Conservation (phyloP, 352 stramenopile species). For the Bremia lactucae region DNA sequence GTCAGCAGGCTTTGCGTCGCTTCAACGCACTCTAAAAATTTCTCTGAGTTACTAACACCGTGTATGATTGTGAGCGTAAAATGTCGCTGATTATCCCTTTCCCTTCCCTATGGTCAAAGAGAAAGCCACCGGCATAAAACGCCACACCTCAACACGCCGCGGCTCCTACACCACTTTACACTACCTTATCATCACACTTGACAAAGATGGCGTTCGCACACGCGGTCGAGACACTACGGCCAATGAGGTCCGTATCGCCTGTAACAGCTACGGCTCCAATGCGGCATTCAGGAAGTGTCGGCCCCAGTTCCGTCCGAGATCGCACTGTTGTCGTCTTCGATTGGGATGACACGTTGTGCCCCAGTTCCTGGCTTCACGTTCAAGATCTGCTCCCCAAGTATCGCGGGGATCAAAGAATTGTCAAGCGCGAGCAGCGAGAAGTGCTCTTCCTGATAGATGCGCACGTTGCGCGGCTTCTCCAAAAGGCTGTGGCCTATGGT, state of each 20-base stretch:
- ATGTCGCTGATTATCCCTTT: constrained; percentile 16
- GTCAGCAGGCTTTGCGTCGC: constrained; percentile 6
- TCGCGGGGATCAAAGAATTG: constrained; percentile 55
- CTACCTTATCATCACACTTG: neutral
- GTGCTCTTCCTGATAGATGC: constrained; percentile 48
- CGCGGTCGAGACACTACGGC: constrained; percentile 37
- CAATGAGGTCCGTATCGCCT: constrained; percentile 13
- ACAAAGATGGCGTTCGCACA: constrained; percentile 30
- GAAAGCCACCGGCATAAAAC: constrained; percentile 11
- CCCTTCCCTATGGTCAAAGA: constrained; percentile 11
- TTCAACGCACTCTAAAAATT: constrained; percentile 9
- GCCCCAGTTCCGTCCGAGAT: constrained; percentile 33
- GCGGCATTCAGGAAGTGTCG: constrained; percentile 1
- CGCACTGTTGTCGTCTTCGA: constrained; percentile 82
- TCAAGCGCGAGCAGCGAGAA: constrained; percentile 43
- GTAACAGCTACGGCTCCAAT: constrained; percentile 9
- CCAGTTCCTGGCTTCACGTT: constrained; percentile 73
- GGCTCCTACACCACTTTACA: constrained; percentile 1
- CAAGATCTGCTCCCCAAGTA: constrained; percentile 75
- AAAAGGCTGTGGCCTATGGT: constrained; percentile 64
- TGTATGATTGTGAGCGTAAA: constrained; percentile 19
- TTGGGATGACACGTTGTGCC: constrained; percentile 85
- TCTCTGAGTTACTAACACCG: constrained; percentile 16
- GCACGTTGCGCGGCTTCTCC: constrained; percentile 51
- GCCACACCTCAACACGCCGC: constrained; percentile 13